Evolutionary conservation across 768 basidiomycete species (phyloP), one percentile per base, ranked within the genome.

Genomic region (Steccherinum ochraceum): DNA sequence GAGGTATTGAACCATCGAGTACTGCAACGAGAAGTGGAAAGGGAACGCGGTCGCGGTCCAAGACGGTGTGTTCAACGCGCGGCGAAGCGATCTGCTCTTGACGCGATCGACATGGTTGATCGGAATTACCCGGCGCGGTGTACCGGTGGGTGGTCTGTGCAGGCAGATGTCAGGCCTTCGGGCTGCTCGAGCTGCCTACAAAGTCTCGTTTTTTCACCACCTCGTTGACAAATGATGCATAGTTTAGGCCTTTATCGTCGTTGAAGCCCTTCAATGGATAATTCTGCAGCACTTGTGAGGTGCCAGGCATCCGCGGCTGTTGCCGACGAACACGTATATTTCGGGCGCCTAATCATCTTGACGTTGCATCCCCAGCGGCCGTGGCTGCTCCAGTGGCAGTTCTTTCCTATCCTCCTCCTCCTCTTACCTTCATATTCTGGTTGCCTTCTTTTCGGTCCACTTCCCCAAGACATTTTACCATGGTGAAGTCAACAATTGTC

Each of bases 401-500:
- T 7, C 30, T 35, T 35, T 7, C 16, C 30, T 35, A 35, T 35
- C 30, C 7, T 35, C n/a, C n/a, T n/a, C n/a, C n/a, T n/a, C n/a
- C n/a, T n/a, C n/a, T n/a, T n/a, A n/a, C n/a, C 30, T 35, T 35
- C 16, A 7, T 16, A 35, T 35, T 35, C 30, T 35, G 30, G 30
- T 7, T 35, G 16, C 30, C 30, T 35, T 35, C 30, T 35, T 16
- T 35, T 35, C 30, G 30, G 16, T 35, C n/a, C n/a, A n/a, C n/a
- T n/a, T n/a, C n/a, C n/a, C n/a, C n/a, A n/a, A n/a, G n/a, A n/a
- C n/a, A n/a, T n/a, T 45, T 23, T n/a, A 23, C 49, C 56, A 93
- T 93, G 91, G 91, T 93, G 54, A 82, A 83, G 53, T 89, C 91
- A 54, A 93, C 91, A 23, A 83, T 87, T 54, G 82, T 93, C 60